phyloP scores from a whole-genome alignment of 2,329 filamentous ascomycete genomes.

The Sarocladium kiliense region DNA sequence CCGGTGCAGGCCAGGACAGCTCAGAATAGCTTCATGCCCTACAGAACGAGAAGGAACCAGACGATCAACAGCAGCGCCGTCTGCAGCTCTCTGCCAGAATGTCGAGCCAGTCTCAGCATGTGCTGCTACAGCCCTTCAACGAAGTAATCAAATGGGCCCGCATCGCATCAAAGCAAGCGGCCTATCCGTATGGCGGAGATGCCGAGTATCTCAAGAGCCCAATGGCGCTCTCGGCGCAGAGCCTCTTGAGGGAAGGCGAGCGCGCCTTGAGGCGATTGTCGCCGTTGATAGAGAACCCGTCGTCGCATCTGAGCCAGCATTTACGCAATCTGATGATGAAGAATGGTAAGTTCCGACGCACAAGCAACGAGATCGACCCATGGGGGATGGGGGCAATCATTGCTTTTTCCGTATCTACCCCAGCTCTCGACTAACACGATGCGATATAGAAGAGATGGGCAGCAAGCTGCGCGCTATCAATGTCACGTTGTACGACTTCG shows the following conservation, averaged over 20 bases:
- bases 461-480: constrained; percentile 24
- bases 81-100: background rate
- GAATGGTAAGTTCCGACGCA: constrained; percentile 22
- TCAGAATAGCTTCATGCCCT: background rate
- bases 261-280: constrained; percentile 30
- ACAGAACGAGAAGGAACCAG: background rate
- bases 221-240: constrained; percentile 28
- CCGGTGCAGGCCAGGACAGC: background rate
- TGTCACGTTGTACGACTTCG: constrained; percentile 38
- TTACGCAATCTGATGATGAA: constrained; percentile 24
- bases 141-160: constrained; percentile 34
- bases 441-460: background rate
- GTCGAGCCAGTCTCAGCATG: background rate
- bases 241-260: constrained; percentile 31
- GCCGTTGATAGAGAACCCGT: constrained; percentile 16
- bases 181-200: constrained; percentile 5
- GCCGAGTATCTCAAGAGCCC: constrained; percentile 18
- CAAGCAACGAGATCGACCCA: background rate
- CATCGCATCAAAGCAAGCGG: constrained; percentile 28
- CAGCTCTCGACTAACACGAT: constrained; percentile 9
- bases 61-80: background rate
- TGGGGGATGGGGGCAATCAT: no score
- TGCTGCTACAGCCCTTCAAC: constrained; percentile 29
- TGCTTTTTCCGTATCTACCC: background rate
- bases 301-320: constrained; percentile 13